phyloP scores from a whole-genome alignment of 2,329 filamentous ascomycete genomes.

The Cladosporium sphaerospermum region DNA sequence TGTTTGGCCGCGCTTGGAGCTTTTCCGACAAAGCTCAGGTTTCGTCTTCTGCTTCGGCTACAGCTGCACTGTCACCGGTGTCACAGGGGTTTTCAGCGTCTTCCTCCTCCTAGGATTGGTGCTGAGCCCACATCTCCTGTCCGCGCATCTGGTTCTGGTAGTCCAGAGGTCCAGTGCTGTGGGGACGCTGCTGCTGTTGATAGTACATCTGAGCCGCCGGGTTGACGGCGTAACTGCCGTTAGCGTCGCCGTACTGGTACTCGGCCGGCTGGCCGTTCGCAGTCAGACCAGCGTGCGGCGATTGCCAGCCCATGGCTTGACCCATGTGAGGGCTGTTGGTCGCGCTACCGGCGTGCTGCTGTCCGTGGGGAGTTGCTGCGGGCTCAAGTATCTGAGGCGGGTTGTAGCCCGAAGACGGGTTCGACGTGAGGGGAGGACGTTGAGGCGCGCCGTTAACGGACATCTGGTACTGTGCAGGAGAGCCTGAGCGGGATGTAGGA shows the following conservation, averaged over 20 bases:
- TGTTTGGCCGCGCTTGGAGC: constrained; percentile 6
- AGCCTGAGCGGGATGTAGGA: constrained; percentile 60
- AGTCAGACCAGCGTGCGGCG: constrained; percentile 68
- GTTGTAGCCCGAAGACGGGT: constrained; percentile 66
- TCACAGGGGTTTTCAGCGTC: not conserved
- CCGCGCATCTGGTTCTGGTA: constrained; percentile 57
- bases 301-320: constrained; percentile 73
- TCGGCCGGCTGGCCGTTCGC: constrained; percentile 56
- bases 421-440: constrained; percentile 67
- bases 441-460: constrained; percentile 47
- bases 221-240: constrained; percentile 38
- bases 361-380: constrained; percentile 65
- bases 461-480: constrained; percentile 53
- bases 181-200: constrained; percentile 58
- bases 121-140: constrained; percentile 50
- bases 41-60: not conserved
- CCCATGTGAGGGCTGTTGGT: constrained; percentile 79
- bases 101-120: constrained; percentile 20
- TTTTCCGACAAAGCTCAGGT: not conserved
- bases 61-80: not conserved
- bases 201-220: constrained; percentile 73
- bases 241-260: constrained; percentile 75
- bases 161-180: constrained; percentile 59
- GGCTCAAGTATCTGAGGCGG: constrained; percentile 78
- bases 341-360: constrained; percentile 67